Conservation (phyloP, 352 stramenopile genomes). For the Phytophthora kernoviae region DNA sequence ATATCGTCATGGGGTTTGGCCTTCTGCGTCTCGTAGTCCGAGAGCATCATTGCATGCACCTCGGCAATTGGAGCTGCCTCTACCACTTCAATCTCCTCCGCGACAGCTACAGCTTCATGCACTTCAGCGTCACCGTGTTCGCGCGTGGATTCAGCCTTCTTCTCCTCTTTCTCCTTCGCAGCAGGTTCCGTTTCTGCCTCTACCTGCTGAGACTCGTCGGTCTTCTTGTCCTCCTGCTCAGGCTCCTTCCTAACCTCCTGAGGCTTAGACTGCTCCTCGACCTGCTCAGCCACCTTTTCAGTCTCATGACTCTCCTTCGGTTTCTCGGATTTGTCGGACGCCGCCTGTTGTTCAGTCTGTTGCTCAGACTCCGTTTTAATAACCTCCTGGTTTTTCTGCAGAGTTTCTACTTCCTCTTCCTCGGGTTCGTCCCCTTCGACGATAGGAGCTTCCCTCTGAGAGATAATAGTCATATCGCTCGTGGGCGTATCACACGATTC, state of each 20-base stretch:
- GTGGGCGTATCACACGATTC: constrained; percentile 31
- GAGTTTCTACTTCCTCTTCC: constrained; percentile 2
- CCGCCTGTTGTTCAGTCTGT: neutral
- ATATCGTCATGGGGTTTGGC: constrained; percentile 10
- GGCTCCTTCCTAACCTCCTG: neutral
- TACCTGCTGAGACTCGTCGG: constrained; percentile 3
- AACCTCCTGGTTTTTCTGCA: neutral
- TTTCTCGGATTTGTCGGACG: neutral
- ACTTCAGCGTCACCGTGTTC: constrained; percentile 1
- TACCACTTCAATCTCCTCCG: constrained; percentile 29
- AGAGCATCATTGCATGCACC: constrained; percentile 27
- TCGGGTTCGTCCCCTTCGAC: constrained; percentile 35
- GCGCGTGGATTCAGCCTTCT: constrained; percentile 1
- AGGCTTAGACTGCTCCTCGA: neutral
- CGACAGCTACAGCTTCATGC: constrained; percentile 5
- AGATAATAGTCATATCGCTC: constrained; percentile 13
- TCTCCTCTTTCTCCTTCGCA: neutral
- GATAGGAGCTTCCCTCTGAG: constrained; percentile 28
- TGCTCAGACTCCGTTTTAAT: neutral
- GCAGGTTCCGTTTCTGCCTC: neutral
- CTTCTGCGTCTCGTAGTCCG: constrained; percentile 24
- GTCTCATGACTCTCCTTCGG: neutral
- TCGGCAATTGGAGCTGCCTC: constrained; percentile 31
- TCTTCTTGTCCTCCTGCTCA: neutral
- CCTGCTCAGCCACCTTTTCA: constrained; percentile 7